phyloP scores from a whole-genome alignment of 2,329 filamentous ascomycete species.

The Aspergillus clavatus region DNA sequence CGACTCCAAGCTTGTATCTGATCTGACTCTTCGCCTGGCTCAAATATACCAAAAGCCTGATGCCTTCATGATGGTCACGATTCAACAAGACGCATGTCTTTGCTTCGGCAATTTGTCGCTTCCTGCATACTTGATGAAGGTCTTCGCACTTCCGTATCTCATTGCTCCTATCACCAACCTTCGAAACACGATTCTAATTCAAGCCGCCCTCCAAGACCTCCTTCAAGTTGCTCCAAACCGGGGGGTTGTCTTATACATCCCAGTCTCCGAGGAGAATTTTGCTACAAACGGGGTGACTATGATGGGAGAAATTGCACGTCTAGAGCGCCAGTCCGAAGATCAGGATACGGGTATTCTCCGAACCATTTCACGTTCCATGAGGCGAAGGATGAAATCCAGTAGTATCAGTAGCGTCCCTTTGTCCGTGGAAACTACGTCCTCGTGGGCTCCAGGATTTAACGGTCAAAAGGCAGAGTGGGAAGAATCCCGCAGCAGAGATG shows the following conservation, averaged over 20 bases:
- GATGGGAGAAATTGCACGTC: conserved; percentile 60
- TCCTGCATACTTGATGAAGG: conserved; percentile 71
- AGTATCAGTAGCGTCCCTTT: conserved; percentile 24
- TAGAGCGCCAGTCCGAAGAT: conserved; percentile 44
- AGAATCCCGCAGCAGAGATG: conserved; percentile 5
- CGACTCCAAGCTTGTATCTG: conserved; percentile 68
- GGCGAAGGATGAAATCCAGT: conserved; percentile 31
- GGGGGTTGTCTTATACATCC: conserved; percentile 68
- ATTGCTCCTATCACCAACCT: conserved; percentile 72
- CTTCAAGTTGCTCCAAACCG: conserved; percentile 62
- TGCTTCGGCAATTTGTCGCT: conserved; percentile 71
- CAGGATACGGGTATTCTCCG: conserved; percentile 40
- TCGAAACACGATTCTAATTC: conserved; percentile 71
- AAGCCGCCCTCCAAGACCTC: conserved; percentile 67
- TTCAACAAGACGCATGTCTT: conserved; percentile 72
- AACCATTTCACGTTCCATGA: conserved; percentile 34
- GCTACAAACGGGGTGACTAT: conserved; percentile 68
- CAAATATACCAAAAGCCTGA: conserved; percentile 70
- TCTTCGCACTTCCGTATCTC: conserved; percentile 65
- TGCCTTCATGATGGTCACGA: conserved; percentile 66
- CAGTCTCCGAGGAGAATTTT: conserved; percentile 65
- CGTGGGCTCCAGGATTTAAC: conserved; percentile 11
- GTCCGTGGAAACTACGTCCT: conserved; percentile 20
- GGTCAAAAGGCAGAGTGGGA: not conserved
- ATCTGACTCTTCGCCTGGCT: conserved; percentile 68